Conservation (phyloP, 306 rosid species). For the Quercus alba region DNA sequence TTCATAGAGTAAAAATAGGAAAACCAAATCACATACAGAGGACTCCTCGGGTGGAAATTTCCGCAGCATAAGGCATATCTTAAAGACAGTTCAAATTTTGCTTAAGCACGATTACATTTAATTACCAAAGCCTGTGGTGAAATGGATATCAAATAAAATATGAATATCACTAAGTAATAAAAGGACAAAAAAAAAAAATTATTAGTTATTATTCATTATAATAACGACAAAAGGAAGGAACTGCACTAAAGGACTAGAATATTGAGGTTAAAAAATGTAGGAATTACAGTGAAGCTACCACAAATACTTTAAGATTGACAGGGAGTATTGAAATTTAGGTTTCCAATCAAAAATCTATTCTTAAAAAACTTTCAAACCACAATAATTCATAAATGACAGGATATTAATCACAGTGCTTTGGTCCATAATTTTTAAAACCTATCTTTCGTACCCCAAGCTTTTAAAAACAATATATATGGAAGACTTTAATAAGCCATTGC, state of each 20-base stretch:
- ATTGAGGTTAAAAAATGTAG: background rate
- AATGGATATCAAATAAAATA: background rate
- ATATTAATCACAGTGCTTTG: background rate
- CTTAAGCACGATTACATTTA: slow-evolving; percentile 74
- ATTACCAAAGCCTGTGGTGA: slow-evolving; percentile 71
- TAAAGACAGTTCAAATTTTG: slow-evolving; percentile 63
- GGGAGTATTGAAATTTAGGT: background rate
- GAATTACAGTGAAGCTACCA: background rate
- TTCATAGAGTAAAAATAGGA: background rate
- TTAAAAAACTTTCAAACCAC: background rate
- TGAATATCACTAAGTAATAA: background rate
- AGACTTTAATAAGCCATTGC: background rate
- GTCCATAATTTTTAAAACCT: background rate
- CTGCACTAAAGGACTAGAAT: background rate
- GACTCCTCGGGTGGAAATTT: slow-evolving; percentile 90
- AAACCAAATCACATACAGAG: slow-evolving; percentile 52
- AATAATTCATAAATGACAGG: background rate
- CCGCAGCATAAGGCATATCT: slow-evolving; percentile 62
- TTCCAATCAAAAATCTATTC: background rate
- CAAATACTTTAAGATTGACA: background rate
- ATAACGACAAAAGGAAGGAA: background rate
- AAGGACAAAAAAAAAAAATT: background rate
- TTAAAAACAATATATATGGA: background rate
- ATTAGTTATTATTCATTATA: background rate
- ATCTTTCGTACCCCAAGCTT: background rate